A percentile compares a stretch with the other conserved stretches of the same genome.
phyloP scores from a whole-genome alignment of 2,329 filamentous ascomycete species.

The Aspergillus piperis region DNA sequence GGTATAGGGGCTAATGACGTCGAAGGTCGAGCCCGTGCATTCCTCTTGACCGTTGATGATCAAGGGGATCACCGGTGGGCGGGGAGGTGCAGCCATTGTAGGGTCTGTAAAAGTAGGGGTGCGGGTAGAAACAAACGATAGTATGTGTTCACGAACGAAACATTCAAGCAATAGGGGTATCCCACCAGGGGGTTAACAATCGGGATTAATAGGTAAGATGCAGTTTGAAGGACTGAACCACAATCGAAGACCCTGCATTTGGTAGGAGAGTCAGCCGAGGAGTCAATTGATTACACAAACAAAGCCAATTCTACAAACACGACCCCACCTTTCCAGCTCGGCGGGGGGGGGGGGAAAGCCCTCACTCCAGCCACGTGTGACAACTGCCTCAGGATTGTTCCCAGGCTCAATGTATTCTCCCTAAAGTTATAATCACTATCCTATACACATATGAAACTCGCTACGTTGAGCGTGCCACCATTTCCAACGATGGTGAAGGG shows the following conservation, averaged over 20 bases:
- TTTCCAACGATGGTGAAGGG: not conserved
- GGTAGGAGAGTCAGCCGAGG: not conserved
- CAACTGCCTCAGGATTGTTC: not conserved
- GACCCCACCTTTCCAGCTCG: not conserved
- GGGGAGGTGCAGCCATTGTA: constrained; percentile 13
- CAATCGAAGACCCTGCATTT: not conserved
- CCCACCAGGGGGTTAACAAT: not conserved
- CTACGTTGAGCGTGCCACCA: not conserved
- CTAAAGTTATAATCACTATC: not conserved
- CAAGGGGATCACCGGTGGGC: constrained; percentile 33
- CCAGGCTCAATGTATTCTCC: not conserved
- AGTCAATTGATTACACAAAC: not conserved
- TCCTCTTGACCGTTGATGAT: constrained; percentile 43
- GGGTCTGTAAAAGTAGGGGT: not conserved
- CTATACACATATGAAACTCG: not conserved
- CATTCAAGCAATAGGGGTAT: not conserved
- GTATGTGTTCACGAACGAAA: not conserved
- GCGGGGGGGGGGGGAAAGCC: not conserved
- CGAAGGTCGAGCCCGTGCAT: constrained; percentile 32
- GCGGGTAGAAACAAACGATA: not conserved
- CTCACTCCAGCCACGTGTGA: too few species aligned
- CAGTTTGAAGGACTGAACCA: not conserved
- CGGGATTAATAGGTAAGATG: not conserved
- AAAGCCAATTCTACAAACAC: not conserved
- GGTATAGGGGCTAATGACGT: constrained; percentile 57